A percentile compares a stretch with the other conserved stretches of the same genome.
These are phyloP conservation scores for Penicillium sp. DNA, from an alignment of 2,329 filamentous ascomycete species.

Conservation along the genomic window DNA sequence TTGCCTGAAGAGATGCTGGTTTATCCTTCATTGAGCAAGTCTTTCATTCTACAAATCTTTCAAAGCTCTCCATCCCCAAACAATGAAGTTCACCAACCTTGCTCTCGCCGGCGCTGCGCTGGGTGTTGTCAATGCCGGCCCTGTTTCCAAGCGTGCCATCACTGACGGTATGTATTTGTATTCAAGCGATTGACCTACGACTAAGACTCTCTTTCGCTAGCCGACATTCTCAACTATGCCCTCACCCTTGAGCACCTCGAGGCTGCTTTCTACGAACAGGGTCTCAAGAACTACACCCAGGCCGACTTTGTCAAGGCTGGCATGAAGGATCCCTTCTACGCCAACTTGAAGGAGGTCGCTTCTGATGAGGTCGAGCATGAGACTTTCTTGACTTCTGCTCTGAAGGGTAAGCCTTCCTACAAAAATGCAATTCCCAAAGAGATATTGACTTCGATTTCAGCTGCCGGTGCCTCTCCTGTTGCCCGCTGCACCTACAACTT, in stretches of 20 bases:
- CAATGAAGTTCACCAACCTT: conserved; percentile 15
- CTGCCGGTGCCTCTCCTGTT: conserved; percentile 54
- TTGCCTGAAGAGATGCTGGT: background rate
- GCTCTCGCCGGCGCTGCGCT: conserved; percentile 9
- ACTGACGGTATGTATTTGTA: conserved; percentile 8
- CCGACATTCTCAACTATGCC: conserved; percentile 27
- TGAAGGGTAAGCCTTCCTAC: conserved; percentile 26
- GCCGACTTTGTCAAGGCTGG: conserved; percentile 56
- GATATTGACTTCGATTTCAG: conserved; percentile 7
- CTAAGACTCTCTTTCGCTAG: conserved; percentile 4
- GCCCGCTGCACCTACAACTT: conserved; percentile 60
- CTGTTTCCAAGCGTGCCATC: conserved; percentile 12
- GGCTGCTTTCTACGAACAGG: conserved; percentile 63
- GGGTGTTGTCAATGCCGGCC: conserved; percentile 10
- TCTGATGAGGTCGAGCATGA: conserved; percentile 62
- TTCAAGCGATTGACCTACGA: background rate
- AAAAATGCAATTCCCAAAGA: background rate
- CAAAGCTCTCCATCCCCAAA: background rate
- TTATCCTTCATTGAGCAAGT: background rate
- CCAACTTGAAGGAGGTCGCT: conserved; percentile 58
- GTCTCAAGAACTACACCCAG: conserved; percentile 58
- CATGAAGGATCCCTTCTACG: conserved; percentile 55
- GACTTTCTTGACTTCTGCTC: conserved; percentile 52
- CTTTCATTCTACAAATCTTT: background rate
- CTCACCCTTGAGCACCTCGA: conserved; percentile 58